These are phyloP conservation scores for Wickerhamomyces sp. DNA, from an alignment of 1,139 yeast species.

Conservation along the genomic window DNA sequence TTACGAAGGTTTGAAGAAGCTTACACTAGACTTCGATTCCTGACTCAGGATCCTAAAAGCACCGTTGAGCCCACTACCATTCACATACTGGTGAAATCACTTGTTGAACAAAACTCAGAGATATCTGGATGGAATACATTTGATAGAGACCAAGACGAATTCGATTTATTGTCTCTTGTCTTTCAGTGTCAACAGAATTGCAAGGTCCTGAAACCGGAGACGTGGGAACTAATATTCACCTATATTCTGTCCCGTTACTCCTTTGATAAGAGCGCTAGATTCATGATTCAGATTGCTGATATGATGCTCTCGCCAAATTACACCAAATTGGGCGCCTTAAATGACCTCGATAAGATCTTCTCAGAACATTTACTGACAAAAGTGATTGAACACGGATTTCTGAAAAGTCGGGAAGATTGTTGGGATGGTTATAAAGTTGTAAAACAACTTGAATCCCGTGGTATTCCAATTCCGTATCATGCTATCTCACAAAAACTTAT, in stretches of 20 bases:
- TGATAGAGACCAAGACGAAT: conserved; percentile 1
- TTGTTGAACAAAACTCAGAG: not conserved
- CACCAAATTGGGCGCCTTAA: conserved; percentile 4
- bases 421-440: conserved; percentile 17
- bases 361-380: conserved; percentile 9
- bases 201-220: conserved; percentile 4
- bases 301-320: not conserved
- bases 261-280: conserved; percentile 1
- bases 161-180: conserved; percentile 5
- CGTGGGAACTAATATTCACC: conserved; percentile 7
- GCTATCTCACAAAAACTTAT: conserved; percentile 11
- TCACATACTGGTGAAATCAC: conserved; percentile 4
- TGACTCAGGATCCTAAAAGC: conserved; percentile 3
- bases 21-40: conserved; percentile 3
- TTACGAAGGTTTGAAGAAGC: conserved; percentile 8
- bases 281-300: conserved; percentile 4
- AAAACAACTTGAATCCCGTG: conserved; percentile 9
- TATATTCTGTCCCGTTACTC: conserved; percentile 1
- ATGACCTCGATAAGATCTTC: conserved; percentile 13
- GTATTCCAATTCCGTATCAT: conserved; percentile 11
- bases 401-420: conserved; percentile 9
- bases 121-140: conserved; percentile 1
- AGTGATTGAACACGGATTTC: conserved; percentile 15
- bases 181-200: conserved; percentile 6
- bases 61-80: conserved; percentile 8